Conservation (phyloP, 805 yeast genomes). For the Starmerella vitae region DNA sequence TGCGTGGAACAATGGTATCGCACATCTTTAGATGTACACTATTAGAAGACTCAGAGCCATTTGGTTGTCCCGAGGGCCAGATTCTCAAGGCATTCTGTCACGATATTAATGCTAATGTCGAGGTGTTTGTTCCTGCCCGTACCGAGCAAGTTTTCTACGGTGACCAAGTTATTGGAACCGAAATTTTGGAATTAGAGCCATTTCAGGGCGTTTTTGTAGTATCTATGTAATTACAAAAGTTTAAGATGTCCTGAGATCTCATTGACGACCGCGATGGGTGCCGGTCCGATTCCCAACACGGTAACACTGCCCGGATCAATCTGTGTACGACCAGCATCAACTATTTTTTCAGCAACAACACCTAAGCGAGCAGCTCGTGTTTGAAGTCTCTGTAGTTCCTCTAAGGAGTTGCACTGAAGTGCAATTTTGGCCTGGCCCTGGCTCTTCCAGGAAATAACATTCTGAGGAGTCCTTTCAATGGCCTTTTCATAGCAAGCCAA, state of each 20-base stretch:
- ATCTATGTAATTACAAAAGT: slow-evolving; percentile 39
- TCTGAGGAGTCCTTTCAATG: slow-evolving; percentile 43
- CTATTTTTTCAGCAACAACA: slow-evolving; percentile 66
- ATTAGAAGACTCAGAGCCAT: slow-evolving; percentile 24
- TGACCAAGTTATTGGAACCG: slow-evolving; percentile 34
- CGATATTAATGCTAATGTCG: slow-evolving; percentile 37
- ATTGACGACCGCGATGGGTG: slow-evolving; percentile 66
- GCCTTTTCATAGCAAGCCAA: slow-evolving; percentile 62
- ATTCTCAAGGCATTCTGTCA: slow-evolving; percentile 36
- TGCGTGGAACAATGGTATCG: slow-evolving; percentile 9
- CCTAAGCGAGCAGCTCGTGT: slow-evolving; percentile 72
- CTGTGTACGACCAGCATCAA: slow-evolving; percentile 96
- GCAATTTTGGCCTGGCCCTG: slow-evolving; percentile 92
- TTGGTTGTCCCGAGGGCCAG: slow-evolving; percentile 14
- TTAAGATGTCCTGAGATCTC: slow-evolving; percentile 68
- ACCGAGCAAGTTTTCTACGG: slow-evolving; percentile 21
- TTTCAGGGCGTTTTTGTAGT: slow-evolving; percentile 32
- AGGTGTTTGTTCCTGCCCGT: slow-evolving; percentile 21
- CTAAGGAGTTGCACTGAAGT: slow-evolving; percentile 46
- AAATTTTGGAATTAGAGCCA: slow-evolving; percentile 34
- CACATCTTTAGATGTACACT: slow-evolving; percentile 34
- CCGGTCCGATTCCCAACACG: slow-evolving; percentile 95
- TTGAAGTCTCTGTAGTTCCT: slow-evolving; percentile 57
- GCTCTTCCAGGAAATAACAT: slow-evolving; percentile 63
- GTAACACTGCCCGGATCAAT: slow-evolving; percentile 94